Conservation (phyloP, 2,329 filamentous ascomycete genomes). For the Alternaria arbusti region DNA sequence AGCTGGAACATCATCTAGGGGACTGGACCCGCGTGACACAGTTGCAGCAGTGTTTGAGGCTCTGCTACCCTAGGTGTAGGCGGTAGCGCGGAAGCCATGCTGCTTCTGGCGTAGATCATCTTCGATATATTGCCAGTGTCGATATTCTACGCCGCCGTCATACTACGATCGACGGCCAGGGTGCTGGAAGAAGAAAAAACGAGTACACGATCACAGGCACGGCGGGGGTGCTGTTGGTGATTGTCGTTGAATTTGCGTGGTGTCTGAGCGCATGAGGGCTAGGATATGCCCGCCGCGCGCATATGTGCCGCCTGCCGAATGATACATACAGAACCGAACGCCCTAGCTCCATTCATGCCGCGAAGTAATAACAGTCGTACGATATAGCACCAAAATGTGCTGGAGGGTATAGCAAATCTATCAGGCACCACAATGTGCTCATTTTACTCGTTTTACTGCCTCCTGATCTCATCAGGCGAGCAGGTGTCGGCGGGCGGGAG, state of each 20-base stretch:
- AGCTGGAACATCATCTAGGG: conserved; percentile 18
- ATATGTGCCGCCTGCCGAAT: conserved; percentile 20
- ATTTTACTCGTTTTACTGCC: conserved; percentile 31
- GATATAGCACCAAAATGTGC: conserved; percentile 20
- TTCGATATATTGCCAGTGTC: conserved; percentile 1
- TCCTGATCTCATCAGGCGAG: conserved; percentile 50
- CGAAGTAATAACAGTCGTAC: conserved; percentile 4
- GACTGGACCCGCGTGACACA: conserved; percentile 13
- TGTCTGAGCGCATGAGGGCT: conserved; percentile 30
- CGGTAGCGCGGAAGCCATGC: conserved; percentile 2
- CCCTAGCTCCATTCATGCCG: conserved; percentile 19
- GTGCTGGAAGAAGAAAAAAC: not conserved
- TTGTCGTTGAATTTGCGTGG: conserved; percentile 28
- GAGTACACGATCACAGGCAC: not conserved
- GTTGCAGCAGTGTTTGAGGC: conserved; percentile 21
- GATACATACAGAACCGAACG: conserved; percentile 31
- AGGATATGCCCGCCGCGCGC: conserved; percentile 20
- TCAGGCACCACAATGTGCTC: conserved; percentile 17
- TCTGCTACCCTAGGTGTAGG: conserved; percentile 14
- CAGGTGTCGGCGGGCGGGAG: conserved; percentile 56
- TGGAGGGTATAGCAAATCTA: conserved; percentile 5
- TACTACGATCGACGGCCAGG: not conserved
- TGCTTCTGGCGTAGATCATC: conserved; percentile 1
- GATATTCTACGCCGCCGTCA: not conserved
- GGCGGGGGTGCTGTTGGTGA: conserved; percentile 1